phyloP scores from a whole-genome alignment of 2,329 filamentous ascomycete genomes.

The Lecanicillium sp. region DNA sequence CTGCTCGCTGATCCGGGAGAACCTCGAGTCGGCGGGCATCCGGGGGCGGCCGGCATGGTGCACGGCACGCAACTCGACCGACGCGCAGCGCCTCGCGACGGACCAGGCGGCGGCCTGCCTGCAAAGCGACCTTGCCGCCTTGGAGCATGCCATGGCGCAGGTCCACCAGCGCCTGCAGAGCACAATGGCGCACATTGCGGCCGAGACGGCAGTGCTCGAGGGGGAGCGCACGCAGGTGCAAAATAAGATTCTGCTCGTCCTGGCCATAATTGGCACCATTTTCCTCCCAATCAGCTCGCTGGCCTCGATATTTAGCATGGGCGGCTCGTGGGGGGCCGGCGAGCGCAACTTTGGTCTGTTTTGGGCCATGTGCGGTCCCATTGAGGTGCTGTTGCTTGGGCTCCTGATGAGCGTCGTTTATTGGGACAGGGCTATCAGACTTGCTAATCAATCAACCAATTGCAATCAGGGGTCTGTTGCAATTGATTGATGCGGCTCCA shows the following conservation, averaged over 20 bases:
- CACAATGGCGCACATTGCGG: slow-evolving; percentile 9
- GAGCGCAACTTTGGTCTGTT: slow-evolving; percentile 8
- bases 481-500: neutral
- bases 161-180: slow-evolving; percentile 8
- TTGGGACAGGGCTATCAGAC: slow-evolving; percentile 6
- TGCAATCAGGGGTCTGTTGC: neutral
- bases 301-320: slow-evolving; percentile 10
- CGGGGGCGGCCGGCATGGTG: slow-evolving; percentile 5
- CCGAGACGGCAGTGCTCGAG: slow-evolving; percentile 10
- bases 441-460: slow-evolving; percentile 1
- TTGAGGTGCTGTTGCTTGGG: slow-evolving; percentile 6
- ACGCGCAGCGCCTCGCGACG: neutral
- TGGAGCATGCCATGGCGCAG: slow-evolving; percentile 7
- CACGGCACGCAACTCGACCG: slow-evolving; percentile 2
- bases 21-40: slow-evolving; percentile 1
- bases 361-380: slow-evolving; percentile 8
- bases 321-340: slow-evolving; percentile 7
- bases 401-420: slow-evolving; percentile 5
- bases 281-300: slow-evolving; percentile 8
- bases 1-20: slow-evolving; percentile 3
- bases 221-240: slow-evolving; percentile 8
- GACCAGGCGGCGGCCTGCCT: slow-evolving; percentile 1
- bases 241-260: slow-evolving; percentile 9
- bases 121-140: slow-evolving; percentile 1
- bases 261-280: slow-evolving; percentile 8